Conservation (phyloP, 2,329 filamentous ascomycete species). For the Diaporthe citrichinensis region DNA sequence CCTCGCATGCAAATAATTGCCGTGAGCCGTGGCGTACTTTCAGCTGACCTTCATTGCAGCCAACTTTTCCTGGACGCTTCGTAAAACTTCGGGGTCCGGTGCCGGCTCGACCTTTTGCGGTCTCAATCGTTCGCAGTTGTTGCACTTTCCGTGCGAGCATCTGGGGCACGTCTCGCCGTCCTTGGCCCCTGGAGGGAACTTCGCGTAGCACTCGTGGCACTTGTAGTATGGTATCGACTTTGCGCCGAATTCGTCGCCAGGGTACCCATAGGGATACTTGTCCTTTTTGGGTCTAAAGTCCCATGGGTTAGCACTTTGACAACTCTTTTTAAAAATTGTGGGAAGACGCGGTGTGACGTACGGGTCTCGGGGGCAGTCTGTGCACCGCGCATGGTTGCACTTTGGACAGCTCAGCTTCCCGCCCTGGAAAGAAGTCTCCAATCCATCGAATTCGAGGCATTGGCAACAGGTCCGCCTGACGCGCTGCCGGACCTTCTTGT, state of each 20-base stretch:
- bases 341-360: conserved; percentile 61
- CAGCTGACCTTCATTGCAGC: conserved; percentile 55
- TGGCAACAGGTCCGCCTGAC: conserved; percentile 83
- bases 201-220: conserved; percentile 74
- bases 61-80: conserved; percentile 70
- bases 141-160: conserved; percentile 73
- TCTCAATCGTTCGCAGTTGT: conserved; percentile 69
- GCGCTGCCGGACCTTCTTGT: conserved; percentile 79
- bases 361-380: conserved; percentile 85
- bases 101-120: conserved; percentile 73
- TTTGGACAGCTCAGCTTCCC: conserved; percentile 74
- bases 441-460: conserved; percentile 59
- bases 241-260: conserved; percentile 72
- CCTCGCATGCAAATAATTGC: conserved; percentile 11
- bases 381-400: conserved; percentile 83
- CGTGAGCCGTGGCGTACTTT: background rate
- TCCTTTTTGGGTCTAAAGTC: conserved; percentile 71
- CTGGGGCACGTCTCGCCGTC: conserved; percentile 69
- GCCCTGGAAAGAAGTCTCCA: conserved; percentile 69
- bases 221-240: conserved; percentile 67
- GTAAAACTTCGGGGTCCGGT: conserved; percentile 73
- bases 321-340: background rate
- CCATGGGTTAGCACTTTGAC: conserved; percentile 42
- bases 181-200: conserved; percentile 66
- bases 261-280: conserved; percentile 79